These are phyloP conservation scores for Malassezia pachydermatis DNA, from an alignment of 1,284 basidiomycete genomes.

Conservation along the genomic window DNA sequence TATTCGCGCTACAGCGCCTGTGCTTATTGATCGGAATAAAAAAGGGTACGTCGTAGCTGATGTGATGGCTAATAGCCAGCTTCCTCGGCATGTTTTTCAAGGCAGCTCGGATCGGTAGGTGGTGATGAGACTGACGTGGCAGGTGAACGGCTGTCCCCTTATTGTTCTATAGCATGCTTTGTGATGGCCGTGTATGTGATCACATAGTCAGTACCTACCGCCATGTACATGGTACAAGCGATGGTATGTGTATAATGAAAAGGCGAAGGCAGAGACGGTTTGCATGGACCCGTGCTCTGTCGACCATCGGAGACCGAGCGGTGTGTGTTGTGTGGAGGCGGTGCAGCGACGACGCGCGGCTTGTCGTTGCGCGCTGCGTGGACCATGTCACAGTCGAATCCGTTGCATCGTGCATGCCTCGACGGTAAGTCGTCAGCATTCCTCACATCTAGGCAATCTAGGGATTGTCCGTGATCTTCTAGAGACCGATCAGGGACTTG, in stretches of 20 bases:
- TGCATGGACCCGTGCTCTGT: too few relatives aligned
- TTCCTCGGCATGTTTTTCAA: constrained; percentile 45
- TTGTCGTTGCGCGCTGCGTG: background rate
- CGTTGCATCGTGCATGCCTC: constrained; percentile 16
- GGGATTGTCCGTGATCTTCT: constrained; percentile 6
- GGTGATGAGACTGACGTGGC: background rate
- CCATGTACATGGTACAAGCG: too few relatives aligned
- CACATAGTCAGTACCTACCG: constrained; percentile 1
- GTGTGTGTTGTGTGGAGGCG: constrained; percentile 16
- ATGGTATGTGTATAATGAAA: too few relatives aligned
- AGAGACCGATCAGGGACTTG: background rate
- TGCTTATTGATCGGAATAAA: constrained; percentile 84
- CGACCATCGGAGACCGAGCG: too few relatives aligned
- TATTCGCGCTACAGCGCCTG: constrained; percentile 74
- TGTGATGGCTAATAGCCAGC: constrained; percentile 14
- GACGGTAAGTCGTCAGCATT: constrained; percentile 6
- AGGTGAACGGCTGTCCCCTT: constrained; percentile 46
- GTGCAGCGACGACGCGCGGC: too few relatives aligned
- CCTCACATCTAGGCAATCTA: constrained; percentile 1
- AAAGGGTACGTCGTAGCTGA: constrained; percentile 56
- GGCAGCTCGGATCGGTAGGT: constrained; percentile 41
- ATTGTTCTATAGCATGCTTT: constrained; percentile 43
- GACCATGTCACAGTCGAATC: constrained; percentile 10
- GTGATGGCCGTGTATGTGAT: constrained; percentile 40
- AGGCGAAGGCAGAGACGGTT: too few relatives aligned